Conservation (phyloP, 768 basidiomycete genomes). For the Lentinula boryana region DNA sequence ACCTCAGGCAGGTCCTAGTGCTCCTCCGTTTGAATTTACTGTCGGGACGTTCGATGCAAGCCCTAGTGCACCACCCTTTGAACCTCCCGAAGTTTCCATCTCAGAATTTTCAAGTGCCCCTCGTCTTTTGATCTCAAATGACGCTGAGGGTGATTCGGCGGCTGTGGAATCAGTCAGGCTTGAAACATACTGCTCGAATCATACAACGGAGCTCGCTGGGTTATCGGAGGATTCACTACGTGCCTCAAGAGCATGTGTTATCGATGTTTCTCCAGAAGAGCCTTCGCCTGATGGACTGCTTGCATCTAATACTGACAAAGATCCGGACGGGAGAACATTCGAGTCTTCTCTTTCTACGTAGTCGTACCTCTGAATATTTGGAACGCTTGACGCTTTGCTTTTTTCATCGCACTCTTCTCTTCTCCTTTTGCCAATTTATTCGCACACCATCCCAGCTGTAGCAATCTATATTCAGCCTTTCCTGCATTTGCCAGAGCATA, state of each 20-base stretch:
- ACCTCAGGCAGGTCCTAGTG: slow-evolving; percentile 32
- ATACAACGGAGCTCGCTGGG: neutral
- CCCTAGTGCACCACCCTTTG: slow-evolving; percentile 26
- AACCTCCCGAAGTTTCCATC: neutral
- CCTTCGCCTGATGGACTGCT: neutral
- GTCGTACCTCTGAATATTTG: neutral
- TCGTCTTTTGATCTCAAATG: slow-evolving; percentile 29
- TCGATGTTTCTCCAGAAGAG: neutral
- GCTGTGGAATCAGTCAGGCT: neutral
- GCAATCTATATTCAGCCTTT: neutral
- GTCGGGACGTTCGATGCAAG: neutral
- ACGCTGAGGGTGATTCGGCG: neutral
- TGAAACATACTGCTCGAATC: neutral
- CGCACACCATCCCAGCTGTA: neutral
- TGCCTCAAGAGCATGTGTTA: neutral
- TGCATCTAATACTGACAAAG: neutral
- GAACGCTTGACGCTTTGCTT: neutral
- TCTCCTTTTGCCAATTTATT: neutral
- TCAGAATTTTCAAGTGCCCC: slow-evolving; percentile 34
- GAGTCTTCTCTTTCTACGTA: neutral
- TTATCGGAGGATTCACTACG: neutral
- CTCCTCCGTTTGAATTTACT: slow-evolving; percentile 36
- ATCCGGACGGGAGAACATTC: neutral
- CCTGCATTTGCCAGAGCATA: neutral
- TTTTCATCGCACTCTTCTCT: neutral